Conservation (phyloP, 306 rosid species). For the Quercus aquifolioides region DNA sequence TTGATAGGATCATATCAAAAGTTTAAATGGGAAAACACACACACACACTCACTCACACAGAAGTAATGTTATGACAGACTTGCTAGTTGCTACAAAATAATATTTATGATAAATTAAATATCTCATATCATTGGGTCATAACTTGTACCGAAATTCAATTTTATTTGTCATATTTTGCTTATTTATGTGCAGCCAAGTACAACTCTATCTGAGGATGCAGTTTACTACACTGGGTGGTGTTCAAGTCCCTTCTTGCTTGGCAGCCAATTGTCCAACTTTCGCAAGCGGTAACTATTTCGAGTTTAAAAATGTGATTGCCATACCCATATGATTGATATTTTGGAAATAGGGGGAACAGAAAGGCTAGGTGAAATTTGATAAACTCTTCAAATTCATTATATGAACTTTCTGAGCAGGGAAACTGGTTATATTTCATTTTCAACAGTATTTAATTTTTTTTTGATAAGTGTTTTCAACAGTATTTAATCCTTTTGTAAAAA, state of each 20-base stretch:
- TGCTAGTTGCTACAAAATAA: background rate
- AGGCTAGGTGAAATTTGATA: background rate
- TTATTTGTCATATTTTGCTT: background rate
- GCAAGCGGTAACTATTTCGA: constrained; percentile 35
- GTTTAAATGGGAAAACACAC: no score
- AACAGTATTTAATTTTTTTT: background rate
- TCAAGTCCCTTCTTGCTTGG: constrained; percentile 38
- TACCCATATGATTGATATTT: background rate
- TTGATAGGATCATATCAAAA: no score
- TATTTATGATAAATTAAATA: background rate
- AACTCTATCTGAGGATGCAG: constrained; percentile 29
- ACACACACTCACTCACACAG: no score
- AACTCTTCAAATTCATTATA: background rate
- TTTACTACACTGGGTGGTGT: constrained; percentile 35
- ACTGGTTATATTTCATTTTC: background rate
- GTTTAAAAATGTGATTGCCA: background rate
- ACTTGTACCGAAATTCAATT: background rate
- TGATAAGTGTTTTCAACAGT: background rate
- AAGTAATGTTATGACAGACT: no score
- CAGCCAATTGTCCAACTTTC: constrained; percentile 30
- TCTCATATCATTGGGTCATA: background rate
- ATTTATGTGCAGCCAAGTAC: constrained; percentile 27
- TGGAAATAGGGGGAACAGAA: background rate
- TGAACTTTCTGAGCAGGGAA: background rate
- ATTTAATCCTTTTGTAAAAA: background rate